A percentile compares a stretch with the other conserved stretches of the same genome.
Evolutionary conservation across 345 rosid genomes (phyloP).

Genomic region (Euphorbia peplus): DNA sequence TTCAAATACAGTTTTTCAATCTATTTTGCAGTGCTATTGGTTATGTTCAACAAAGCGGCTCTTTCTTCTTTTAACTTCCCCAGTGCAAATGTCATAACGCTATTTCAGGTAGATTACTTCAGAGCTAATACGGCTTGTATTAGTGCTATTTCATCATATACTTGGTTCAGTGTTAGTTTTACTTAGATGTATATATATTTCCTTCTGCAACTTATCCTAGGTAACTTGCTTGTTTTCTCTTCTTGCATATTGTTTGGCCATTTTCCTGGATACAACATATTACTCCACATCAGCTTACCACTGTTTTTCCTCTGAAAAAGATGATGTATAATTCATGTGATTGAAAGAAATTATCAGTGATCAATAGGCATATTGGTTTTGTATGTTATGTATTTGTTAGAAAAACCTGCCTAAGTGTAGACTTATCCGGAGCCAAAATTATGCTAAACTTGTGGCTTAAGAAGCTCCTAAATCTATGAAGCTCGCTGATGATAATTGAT

Average conservation of each 20-base stretch:
- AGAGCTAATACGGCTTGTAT: background rate
- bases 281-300: background rate
- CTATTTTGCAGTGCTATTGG: slow-evolving; percentile 65
- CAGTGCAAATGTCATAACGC: slow-evolving; percentile 79
- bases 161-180: background rate
- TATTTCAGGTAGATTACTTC: slow-evolving; percentile 62
- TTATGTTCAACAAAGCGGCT: slow-evolving; percentile 97
- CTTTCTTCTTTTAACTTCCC: slow-evolving; percentile 91
- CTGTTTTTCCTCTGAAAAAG: background rate
- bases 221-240: background rate
- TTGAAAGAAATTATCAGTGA: background rate
- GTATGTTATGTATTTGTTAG: background rate
- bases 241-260: background rate
- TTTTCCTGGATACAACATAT: background rate
- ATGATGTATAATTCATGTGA: background rate
- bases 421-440: background rate
- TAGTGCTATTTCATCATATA: background rate
- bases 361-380: background rate
- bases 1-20: slow-evolving; percentile 1
- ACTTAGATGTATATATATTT: background rate
- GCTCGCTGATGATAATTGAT: background rate
- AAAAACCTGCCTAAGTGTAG: background rate
- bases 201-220: background rate
- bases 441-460: background rate
- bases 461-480: background rate